Evolutionary conservation across 116 monocot species (phyloP).

Genomic region (Papilionanthe hybrid): DNA sequence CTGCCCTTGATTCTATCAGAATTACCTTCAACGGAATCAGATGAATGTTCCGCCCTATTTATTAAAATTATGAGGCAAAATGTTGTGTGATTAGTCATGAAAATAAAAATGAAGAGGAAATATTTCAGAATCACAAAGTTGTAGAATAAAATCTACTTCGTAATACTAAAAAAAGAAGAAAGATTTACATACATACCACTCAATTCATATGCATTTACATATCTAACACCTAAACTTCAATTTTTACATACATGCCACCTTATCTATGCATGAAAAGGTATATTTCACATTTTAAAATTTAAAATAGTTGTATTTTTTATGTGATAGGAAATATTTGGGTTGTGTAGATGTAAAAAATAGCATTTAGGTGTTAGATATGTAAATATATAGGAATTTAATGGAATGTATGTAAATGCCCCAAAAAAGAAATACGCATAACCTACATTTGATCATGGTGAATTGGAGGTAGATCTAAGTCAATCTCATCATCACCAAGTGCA

Average conservation of each 20-base stretch:
- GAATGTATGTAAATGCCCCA: too few species aligned
- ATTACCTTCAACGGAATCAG: conserved; percentile 15
- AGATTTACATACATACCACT: too few species aligned
- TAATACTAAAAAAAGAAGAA: background rate
- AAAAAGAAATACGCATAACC: background rate
- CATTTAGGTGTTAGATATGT: too few species aligned
- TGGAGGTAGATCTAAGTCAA: conserved; percentile 41
- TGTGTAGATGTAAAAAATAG: too few species aligned
- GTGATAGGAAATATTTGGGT: too few species aligned
- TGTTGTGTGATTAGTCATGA: background rate
- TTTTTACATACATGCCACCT: too few species aligned
- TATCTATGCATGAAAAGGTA: too few species aligned
- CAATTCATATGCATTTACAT: too few species aligned
- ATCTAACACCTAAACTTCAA: too few species aligned
- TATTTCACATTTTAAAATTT: too few species aligned
- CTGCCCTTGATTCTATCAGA: conserved; percentile 7
- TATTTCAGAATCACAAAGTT: background rate
- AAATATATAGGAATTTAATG: too few species aligned
- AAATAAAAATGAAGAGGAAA: background rate
- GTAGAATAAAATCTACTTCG: background rate
- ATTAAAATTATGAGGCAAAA: background rate
- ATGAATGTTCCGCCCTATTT: conserved; percentile 24
- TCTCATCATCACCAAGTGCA: conserved; percentile 97
- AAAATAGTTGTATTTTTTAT: too few species aligned
- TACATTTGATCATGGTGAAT: conserved; percentile 32